phyloP scores from a whole-genome alignment of 2,329 filamentous ascomycete genomes.

The Juglanconis oblonga region DNA sequence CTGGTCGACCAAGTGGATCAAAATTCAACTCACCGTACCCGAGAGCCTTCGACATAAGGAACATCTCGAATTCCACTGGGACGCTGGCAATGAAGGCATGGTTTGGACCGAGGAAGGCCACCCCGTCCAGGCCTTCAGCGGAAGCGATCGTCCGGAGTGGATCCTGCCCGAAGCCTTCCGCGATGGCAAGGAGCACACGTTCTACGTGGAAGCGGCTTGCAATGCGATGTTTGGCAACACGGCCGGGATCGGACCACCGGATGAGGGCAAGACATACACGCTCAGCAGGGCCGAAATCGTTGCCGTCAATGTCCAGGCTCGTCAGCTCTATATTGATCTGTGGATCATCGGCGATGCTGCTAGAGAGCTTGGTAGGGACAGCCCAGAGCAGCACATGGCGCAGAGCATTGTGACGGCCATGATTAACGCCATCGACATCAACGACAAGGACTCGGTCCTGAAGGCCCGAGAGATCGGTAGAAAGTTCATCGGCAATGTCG shows the following conservation, averaged over 20 bases:
- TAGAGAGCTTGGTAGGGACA: slow-evolving; percentile 82
- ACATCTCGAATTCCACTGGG: slow-evolving; percentile 93
- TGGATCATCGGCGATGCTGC: slow-evolving; percentile 96
- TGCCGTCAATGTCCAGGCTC: slow-evolving; percentile 80
- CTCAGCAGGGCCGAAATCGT: slow-evolving; percentile 80
- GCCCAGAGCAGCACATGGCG: slow-evolving; percentile 85
- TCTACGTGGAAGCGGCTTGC: slow-evolving; percentile 98
- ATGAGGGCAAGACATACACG: slow-evolving; percentile 77
- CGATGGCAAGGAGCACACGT: slow-evolving; percentile 80
- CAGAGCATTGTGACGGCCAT: slow-evolving; percentile 81
- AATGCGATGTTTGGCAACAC: slow-evolving; percentile 98
- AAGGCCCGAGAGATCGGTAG: slow-evolving; percentile 79
- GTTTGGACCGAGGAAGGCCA: slow-evolving; percentile 90
- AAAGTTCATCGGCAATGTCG: slow-evolving; percentile 78
- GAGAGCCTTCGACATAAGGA: slow-evolving; percentile 69
- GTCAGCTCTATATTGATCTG: slow-evolving; percentile 83
- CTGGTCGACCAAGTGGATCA: slow-evolving; percentile 99
- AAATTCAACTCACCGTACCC: slow-evolving; percentile 75
- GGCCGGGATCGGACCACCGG: slow-evolving; percentile 81
- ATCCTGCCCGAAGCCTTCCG: slow-evolving; percentile 77
- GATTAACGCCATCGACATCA: slow-evolving; percentile 84
- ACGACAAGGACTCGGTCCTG: slow-evolving; percentile 72
- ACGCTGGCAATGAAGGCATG: slow-evolving; percentile 90
- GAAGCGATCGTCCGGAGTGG: slow-evolving; percentile 88
- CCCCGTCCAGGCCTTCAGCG: slow-evolving; percentile 87